Conservation (phyloP, 352 stramenopile species). For the Globisporangium cylindrosporum region DNA sequence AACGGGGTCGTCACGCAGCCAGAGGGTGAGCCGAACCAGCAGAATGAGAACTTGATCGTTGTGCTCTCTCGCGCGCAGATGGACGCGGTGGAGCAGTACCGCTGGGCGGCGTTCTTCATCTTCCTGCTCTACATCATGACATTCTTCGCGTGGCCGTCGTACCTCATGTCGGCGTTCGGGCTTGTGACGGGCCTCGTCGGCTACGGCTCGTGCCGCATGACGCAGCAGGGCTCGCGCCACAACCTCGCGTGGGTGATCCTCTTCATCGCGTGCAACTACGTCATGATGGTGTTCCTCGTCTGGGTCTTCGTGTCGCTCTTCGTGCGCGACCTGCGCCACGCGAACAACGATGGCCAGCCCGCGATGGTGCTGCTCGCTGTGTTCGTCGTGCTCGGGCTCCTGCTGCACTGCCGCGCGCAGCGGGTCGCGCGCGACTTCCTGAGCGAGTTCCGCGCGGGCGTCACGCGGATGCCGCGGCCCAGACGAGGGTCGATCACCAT, state of each 20-base stretch:
- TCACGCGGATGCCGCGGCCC: slow-evolving; percentile 6
- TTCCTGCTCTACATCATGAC: slow-evolving; percentile 34
- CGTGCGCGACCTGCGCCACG: slow-evolving; percentile 21
- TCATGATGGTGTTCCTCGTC: slow-evolving; percentile 24
- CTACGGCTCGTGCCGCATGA: slow-evolving; percentile 27
- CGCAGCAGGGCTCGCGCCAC: slow-evolving; percentile 20
- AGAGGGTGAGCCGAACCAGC: slow-evolving; percentile 11
- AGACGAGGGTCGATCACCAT: slow-evolving; percentile 1
- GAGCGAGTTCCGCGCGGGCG: slow-evolving; percentile 22
- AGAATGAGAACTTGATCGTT: slow-evolving; percentile 21
- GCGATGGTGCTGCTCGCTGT: slow-evolving; percentile 25
- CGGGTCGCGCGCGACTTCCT: slow-evolving; percentile 28
- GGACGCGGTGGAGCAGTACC: slow-evolving; percentile 32
- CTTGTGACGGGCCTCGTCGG: slow-evolving; percentile 27
- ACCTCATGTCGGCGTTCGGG: slow-evolving; percentile 26
- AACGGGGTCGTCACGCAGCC: not conserved
- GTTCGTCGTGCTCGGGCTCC: slow-evolving; percentile 16
- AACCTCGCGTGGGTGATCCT: slow-evolving; percentile 27
- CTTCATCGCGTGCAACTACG: slow-evolving; percentile 36
- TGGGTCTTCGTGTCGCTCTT: slow-evolving; percentile 27
- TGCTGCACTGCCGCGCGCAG: slow-evolving; percentile 31
- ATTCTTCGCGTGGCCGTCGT: slow-evolving; percentile 29
- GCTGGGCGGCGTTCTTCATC: slow-evolving; percentile 36
- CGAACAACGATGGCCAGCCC: slow-evolving; percentile 12
- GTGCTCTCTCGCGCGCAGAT: slow-evolving; percentile 36